Conservation (phyloP, 257 asterid species). For the Gentiana dahurica region DNA sequence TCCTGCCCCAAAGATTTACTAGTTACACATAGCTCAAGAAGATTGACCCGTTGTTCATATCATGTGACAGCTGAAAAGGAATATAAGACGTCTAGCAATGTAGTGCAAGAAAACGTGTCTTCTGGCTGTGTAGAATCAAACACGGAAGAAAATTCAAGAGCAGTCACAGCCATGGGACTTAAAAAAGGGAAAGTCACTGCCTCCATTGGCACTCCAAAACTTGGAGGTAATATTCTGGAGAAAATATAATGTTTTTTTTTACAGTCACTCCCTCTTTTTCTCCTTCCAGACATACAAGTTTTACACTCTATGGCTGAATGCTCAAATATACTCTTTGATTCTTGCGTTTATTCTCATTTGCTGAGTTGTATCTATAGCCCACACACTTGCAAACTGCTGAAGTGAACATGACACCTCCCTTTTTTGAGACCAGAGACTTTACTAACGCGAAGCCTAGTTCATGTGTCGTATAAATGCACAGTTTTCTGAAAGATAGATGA, state of each 20-base stretch:
- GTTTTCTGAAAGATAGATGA: too few species aligned
- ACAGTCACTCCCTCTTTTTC: too few species aligned
- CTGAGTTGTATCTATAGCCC: too few species aligned
- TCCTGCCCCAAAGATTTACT: background rate
- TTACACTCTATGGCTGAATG: too few species aligned
- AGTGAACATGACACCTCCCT: too few species aligned
- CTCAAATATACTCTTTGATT: background rate
- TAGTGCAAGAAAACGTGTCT: conserved; percentile 9
- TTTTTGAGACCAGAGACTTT: too few species aligned
- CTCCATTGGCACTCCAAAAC: conserved; percentile 7
- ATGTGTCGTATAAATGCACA: too few species aligned
- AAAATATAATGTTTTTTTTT: background rate
- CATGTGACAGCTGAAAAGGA: conserved; percentile 13
- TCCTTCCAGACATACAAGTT: too few species aligned
- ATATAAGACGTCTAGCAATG: conserved; percentile 11
- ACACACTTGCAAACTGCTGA: too few species aligned
- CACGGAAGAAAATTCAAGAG: background rate
- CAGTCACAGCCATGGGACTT: conserved; percentile 11
- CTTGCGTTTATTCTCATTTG: too few species aligned
- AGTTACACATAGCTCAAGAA: conserved; percentile 12
- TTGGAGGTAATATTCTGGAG: conserved; percentile 22
- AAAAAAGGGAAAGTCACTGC: conserved; percentile 6
- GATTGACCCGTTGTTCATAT: conserved; percentile 28
- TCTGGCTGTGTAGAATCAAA: conserved; percentile 12
- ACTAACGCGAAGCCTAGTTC: too few species aligned